Evolutionary conservation across 352 stramenopile genomes (phyloP), one percentile per base, ranked within the genome.

Genomic region (Pythium biforme): DNA sequence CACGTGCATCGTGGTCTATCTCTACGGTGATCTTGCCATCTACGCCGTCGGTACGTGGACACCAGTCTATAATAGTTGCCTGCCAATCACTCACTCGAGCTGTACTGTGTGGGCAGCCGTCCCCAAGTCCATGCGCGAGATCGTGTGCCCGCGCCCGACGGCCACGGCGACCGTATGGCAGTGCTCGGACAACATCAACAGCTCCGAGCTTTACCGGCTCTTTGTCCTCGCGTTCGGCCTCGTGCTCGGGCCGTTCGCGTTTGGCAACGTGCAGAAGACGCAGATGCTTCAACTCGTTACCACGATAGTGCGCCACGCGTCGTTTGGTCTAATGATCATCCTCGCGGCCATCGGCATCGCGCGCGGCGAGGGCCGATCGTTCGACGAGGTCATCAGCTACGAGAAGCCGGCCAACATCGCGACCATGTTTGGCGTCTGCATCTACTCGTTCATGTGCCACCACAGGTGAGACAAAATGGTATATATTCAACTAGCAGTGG

Each of bases 361-460:
- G 15, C 81, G 72, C 12, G 84, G 85, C 14, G 51, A 93, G 48
- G 84, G 86, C 4, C 83, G 81, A 22, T 77, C 67, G 20, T 53
- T 86, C 12, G 64, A 77, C 14, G 82, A 93, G 46, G 84, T 94
- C 39, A 52, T 94, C 17, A 80, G 65, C 39, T 88, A 93, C 67
- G 83, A 93, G 65, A 79, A 89, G 49, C 76, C 84, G 0, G 64
- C 74, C 31, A 89, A 88, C 50, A 75, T 95, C 54, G 71, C 83
- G 37, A 91, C 79, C 12, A 91, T 95, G 68, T 95, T 94, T 60
- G 86, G 86, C 34, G 83, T 93, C 20, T 93, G 81, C 69, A 95
- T 95, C 59, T 95, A 95, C 66, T 94, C 86, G 33, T 95, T 95
- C 79, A 95, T 95, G 86, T 95, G 86, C 64, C 86, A 95, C 61